Conservation (phyloP, 352 stramenopile genomes). For the Stephanocyclus meneghinianus region DNA sequence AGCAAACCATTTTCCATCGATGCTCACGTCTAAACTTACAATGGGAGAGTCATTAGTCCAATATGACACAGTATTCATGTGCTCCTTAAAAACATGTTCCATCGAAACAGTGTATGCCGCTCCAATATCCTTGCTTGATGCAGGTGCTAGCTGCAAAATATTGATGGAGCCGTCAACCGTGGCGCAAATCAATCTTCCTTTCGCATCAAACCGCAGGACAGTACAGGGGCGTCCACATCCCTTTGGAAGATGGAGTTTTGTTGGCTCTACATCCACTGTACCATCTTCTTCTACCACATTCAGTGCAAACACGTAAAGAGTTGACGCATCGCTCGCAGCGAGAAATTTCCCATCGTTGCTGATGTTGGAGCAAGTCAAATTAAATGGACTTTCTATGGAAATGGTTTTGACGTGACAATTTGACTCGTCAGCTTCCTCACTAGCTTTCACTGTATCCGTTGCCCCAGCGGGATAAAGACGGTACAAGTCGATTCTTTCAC, state of each 20-base stretch:
- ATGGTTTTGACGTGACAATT: slow-evolving; percentile 85
- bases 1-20: slow-evolving; percentile 62
- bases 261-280: slow-evolving; percentile 31
- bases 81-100: slow-evolving; percentile 40
- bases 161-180: slow-evolving; percentile 38
- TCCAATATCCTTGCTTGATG: not conserved
- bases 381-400: slow-evolving; percentile 83
- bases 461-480: slow-evolving; percentile 26
- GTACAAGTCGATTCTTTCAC: slow-evolving; percentile 65
- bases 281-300: slow-evolving; percentile 44
- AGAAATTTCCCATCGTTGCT: slow-evolving; percentile 87
- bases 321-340: slow-evolving; percentile 85
- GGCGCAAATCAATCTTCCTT: slow-evolving; percentile 43
- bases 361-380: slow-evolving; percentile 86
- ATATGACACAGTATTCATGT: slow-evolving; percentile 6
- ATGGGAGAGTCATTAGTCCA: slow-evolving; percentile 42
- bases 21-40: slow-evolving; percentile 48
- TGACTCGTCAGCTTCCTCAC: slow-evolving; percentile 48
- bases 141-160: slow-evolving; percentile 32
- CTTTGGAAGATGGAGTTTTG: slow-evolving; percentile 45
- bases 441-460: not conserved
- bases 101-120: slow-evolving; percentile 9
- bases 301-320: slow-evolving; percentile 89
- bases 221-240: slow-evolving; percentile 31
- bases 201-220: slow-evolving; percentile 43